phyloP scores from a whole-genome alignment of 805 yeast species.

The Lipomyces lipofer region DNA sequence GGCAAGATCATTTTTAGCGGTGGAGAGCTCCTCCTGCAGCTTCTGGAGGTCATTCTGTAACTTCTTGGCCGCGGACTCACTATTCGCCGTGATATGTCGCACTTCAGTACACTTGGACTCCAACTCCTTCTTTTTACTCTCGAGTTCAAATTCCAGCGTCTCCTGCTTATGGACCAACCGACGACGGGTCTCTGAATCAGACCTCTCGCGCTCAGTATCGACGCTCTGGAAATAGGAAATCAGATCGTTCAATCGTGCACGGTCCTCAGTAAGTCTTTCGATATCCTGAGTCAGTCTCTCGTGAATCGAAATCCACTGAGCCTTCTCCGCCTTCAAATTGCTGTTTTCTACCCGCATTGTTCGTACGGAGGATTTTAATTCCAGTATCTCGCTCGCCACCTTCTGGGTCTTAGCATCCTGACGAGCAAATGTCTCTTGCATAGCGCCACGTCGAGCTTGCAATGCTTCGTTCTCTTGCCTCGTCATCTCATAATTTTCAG shows the following conservation, averaged over 20 bases:
- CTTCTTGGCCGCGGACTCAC: slow-evolving; percentile 57
- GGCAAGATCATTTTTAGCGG: slow-evolving; percentile 46
- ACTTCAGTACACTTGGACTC: slow-evolving; percentile 54
- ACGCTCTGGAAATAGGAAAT: slow-evolving; percentile 60
- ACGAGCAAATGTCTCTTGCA: slow-evolving; percentile 47
- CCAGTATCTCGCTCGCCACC: slow-evolving; percentile 56
- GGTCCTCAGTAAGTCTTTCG: slow-evolving; percentile 56
- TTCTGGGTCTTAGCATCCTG: slow-evolving; percentile 53
- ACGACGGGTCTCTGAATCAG: slow-evolving; percentile 51
- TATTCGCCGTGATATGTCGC: slow-evolving; percentile 51
- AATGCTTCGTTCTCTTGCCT: slow-evolving; percentile 51
- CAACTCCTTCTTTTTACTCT: slow-evolving; percentile 48
- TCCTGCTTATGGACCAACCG: slow-evolving; percentile 53
- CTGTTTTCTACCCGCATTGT: slow-evolving; percentile 48
- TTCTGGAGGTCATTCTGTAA: slow-evolving; percentile 63
- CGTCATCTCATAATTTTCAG: slow-evolving; percentile 45
- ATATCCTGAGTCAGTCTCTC: slow-evolving; percentile 55
- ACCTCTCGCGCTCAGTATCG: slow-evolving; percentile 60
- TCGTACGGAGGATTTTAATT: slow-evolving; percentile 50
- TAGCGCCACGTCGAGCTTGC: slow-evolving; percentile 41
- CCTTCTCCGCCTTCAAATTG: slow-evolving; percentile 56
- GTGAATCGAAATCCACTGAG: slow-evolving; percentile 51
- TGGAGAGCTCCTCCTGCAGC: slow-evolving; percentile 48
- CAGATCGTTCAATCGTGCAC: slow-evolving; percentile 55
- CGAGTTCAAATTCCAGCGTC: slow-evolving; percentile 50